Evolutionary conservation across 495 filamentous ascomycete species (phyloP), one percentile per base, ranked within the genome.

Genomic region (Talaromyces stipitatus): DNA sequence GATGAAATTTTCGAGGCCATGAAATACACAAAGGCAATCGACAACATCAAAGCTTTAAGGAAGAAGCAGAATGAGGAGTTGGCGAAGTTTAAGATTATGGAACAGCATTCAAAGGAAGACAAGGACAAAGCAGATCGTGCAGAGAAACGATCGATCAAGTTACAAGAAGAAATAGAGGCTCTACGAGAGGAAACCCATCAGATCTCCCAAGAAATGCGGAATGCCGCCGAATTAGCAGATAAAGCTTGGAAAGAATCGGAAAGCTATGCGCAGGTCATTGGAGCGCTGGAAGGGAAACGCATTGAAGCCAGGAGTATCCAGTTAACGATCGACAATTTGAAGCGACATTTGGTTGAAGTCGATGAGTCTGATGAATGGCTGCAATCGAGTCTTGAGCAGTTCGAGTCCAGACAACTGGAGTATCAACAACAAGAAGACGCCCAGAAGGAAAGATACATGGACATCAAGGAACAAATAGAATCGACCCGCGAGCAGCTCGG

Each of bases 1-100:
- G 94, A 98, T 65, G 91, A 96, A 63, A 97, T 98, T 22, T 98
- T 98, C 63, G 95, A 97, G 69, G 94, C 94, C 6, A 73, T 87
- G 72, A 96, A 95, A 66, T 98, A 97, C 73, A 95, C 91, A 43
- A 97, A 96, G 64, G 94, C 91, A 4, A 95, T 97, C 60, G 91
- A 96, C 27, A 95, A 92, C 61, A 88, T 98, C 68, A 96, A 94
- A 66, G 60, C 77, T 23, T 70, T 97, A 18, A 74, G 84, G n/a
- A 97, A 97, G 70, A 85, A 80, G 56, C 86, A 96, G 64, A 88
- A 83, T 24, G 84, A 87, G 36, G 81, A 92, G 33, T 77, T 97
- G 12, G 78, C 69, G 6, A 80, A 85, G 38, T 80, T 83, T 56
- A 89, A 86, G 67, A 80, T 86, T 38, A 79, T 82, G 59, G 89